A percentile compares a stretch with the other conserved stretches of the same genome.
phyloP scores from a whole-genome alignment of 768 basidiomycete genomes.

The Mrakia blollopis region DNA sequence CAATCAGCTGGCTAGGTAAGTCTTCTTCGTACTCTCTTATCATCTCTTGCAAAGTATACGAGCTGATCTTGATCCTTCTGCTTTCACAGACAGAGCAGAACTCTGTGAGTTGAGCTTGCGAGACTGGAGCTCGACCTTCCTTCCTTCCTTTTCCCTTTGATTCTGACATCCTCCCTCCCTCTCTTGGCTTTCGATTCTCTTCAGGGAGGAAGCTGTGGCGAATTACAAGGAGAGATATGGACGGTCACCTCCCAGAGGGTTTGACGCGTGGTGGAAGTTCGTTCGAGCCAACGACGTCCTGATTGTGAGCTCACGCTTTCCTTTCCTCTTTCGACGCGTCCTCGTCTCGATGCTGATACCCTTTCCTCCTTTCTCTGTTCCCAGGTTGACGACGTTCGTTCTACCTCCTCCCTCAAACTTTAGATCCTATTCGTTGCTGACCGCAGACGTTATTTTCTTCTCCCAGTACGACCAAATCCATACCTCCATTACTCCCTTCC shows the following conservation, averaged over 20 bases:
- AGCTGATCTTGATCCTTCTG: background rate
- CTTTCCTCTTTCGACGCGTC: background rate
- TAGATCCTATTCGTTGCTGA: background rate
- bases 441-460: too few species aligned
- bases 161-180: too few species aligned
- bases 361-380: background rate
- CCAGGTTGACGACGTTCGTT: conserved; percentile 20
- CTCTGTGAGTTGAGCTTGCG: background rate
- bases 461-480: conserved; percentile 38
- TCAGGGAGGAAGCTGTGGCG: conserved; percentile 33
- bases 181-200: too few species aligned
- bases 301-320: background rate
- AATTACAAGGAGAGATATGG: conserved; percentile 38
- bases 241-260: conserved; percentile 38
- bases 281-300: conserved; percentile 20
- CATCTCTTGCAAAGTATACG: background rate
- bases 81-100: background rate
- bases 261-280: conserved; percentile 41
- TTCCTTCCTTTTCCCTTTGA: background rate
- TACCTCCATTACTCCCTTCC: conserved; percentile 37
- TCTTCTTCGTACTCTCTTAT: background rate
- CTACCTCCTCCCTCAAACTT: background rate
- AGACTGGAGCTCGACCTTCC: background rate
- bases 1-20: background rate
- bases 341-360: background rate